Evolutionary conservation across 495 filamentous ascomycete species (phyloP).

Genomic region (Neurospora sp.): DNA sequence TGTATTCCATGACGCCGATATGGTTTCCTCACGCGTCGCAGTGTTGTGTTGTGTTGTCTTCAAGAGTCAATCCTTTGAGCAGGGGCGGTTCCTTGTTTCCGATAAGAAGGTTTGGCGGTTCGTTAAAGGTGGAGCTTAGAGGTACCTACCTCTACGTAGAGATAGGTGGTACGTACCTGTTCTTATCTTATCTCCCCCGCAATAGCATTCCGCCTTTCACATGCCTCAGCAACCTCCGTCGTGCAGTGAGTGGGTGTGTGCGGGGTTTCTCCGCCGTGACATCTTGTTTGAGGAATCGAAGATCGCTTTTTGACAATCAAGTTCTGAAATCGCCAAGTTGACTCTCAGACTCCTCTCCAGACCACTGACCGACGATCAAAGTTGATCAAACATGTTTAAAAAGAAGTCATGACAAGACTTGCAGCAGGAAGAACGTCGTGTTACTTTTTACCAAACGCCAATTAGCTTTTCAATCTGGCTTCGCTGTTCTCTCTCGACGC

Average conservation of each 20-base stretch:
- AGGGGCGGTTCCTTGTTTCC: background rate
- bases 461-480: background rate
- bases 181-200: background rate
- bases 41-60: background rate
- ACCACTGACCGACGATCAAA: background rate
- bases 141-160: too few relatives aligned
- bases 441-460: background rate
- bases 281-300: background rate
- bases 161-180: background rate
- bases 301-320: background rate
- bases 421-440: background rate
- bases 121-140: background rate
- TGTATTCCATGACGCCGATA: constrained; percentile 20
- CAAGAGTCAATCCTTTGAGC: background rate
- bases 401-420: background rate
- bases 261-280: background rate
- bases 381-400: background rate
- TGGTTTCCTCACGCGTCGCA: background rate
- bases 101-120: background rate
- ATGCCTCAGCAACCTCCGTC: background rate
- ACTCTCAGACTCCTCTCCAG: background rate
- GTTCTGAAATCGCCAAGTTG: background rate
- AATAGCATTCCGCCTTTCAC: background rate
- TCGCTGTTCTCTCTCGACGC: background rate
- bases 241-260: too few relatives aligned